These are phyloP conservation scores for Russula emetica DNA, from an alignment of 768 basidiomycete species.

Conservation along the genomic window DNA sequence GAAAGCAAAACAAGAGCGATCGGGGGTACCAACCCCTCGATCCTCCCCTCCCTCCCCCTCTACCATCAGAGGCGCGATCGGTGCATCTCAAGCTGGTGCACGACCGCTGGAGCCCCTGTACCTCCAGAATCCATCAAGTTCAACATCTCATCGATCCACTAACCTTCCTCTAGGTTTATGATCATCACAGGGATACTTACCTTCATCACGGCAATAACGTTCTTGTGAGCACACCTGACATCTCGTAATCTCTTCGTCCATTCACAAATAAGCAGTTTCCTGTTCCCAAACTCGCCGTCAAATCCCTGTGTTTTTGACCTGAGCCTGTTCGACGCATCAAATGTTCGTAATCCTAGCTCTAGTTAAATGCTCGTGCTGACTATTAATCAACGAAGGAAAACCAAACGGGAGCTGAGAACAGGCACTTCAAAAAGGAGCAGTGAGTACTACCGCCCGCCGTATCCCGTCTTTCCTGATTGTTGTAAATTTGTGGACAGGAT, in stretches of 20 bases:
- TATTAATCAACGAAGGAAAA: constrained; percentile 45
- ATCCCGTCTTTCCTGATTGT: neutral
- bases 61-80: too few species aligned
- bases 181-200: constrained; percentile 62
- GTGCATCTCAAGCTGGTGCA: too few species aligned
- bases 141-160: constrained; percentile 1
- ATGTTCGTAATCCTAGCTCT: constrained; percentile 34
- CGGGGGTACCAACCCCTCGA: too few species aligned
- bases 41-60: too few species aligned
- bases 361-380: neutral
- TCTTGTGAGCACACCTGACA: constrained; percentile 43
- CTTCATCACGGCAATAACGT: constrained; percentile 45
- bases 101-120: too few species aligned
- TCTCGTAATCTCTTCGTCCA: neutral
- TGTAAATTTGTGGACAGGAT: constrained; percentile 40
- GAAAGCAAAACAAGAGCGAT: too few species aligned
- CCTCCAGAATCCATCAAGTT: too few species aligned
- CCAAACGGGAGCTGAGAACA: constrained; percentile 80
- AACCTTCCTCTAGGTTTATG: constrained; percentile 50
- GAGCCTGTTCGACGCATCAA: constrained; percentile 63
- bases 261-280: constrained; percentile 40
- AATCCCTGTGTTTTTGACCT: constrained; percentile 72
- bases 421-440: constrained; percentile 77
- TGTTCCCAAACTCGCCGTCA: constrained; percentile 73
- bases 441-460: constrained; percentile 37